Percentiles rank a stretch among this genome's conserved stretches.
phyloP scores from a whole-genome alignment of 345 rosid genomes.

The Eucalyptus tenuipes region DNA sequence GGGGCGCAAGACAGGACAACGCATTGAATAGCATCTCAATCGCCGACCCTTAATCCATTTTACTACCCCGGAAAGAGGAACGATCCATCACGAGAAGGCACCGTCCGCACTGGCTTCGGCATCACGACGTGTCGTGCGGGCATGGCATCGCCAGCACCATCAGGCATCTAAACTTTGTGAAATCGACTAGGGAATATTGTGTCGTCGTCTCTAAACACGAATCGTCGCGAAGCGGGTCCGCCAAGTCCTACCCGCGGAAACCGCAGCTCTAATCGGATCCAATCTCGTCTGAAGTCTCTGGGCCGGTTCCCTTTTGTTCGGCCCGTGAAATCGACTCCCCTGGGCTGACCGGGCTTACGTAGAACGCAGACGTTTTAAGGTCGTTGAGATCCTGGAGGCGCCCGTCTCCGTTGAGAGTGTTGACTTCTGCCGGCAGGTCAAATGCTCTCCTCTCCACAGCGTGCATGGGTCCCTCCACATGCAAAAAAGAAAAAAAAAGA shows the following conservation, averaged over 20 bases:
- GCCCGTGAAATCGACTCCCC: not conserved
- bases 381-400: not conserved
- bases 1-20: not conserved
- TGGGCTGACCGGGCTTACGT: not conserved
- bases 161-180: not conserved
- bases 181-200: not conserved
- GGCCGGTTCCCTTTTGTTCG: not conserved
- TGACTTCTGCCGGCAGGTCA: not conserved
- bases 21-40: not conserved
- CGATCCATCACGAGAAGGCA: not conserved
- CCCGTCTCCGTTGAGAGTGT: not conserved
- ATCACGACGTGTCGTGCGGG: not conserved
- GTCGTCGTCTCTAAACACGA: not conserved
- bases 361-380: not conserved
- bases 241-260: not conserved
- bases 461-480: not conserved
- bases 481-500: too few relatives aligned
- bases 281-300: not conserved
- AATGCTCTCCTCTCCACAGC: not conserved
- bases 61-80: not conserved
- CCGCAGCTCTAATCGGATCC: not conserved
- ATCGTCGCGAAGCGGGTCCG: not conserved
- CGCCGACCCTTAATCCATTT: not conserved
- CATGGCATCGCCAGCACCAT: not conserved
- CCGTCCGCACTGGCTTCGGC: not conserved